Percentiles rank a stretch among this genome's conserved stretches.
Conservation (phyloP, 228 moss, liverwort and hornwort species). For the Sphagnum magellanicum region DNA sequence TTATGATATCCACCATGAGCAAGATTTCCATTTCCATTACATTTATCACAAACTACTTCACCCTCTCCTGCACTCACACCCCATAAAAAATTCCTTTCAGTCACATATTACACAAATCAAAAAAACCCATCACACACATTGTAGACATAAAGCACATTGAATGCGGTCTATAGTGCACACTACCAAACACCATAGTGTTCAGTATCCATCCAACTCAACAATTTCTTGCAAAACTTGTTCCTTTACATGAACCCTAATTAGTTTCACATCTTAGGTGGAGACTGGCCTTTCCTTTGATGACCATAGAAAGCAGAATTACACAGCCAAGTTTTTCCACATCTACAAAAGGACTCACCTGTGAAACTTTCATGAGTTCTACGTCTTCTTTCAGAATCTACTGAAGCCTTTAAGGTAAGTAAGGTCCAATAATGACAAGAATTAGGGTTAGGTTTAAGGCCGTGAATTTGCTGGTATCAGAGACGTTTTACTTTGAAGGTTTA, state of each 20-base stretch:
- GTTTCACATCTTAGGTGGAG: no score
- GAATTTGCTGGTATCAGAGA: not conserved
- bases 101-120: not conserved
- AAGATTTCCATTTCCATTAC: slow-evolving; percentile 68
- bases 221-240: no score
- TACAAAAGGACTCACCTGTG: no score
- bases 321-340: no score
- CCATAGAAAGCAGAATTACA: no score
- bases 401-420: not conserved
- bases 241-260: no score
- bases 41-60: slow-evolving; percentile 59
- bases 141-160: not conserved
- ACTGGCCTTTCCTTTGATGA: no score
- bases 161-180: not conserved
- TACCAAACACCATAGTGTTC: no score
- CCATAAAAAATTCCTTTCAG: not conserved
- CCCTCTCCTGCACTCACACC: slow-evolving; percentile 37
- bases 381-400: no score
- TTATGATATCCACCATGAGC: slow-evolving; percentile 83
- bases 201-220: not conserved
- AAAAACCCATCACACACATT: no score
- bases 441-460: not conserved
- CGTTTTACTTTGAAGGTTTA: not conserved
- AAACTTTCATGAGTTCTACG: no score
- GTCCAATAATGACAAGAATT: not conserved